phyloP scores from a whole-genome alignment of 2,329 filamentous ascomycete species.

The Amauroascus verrucosus region DNA sequence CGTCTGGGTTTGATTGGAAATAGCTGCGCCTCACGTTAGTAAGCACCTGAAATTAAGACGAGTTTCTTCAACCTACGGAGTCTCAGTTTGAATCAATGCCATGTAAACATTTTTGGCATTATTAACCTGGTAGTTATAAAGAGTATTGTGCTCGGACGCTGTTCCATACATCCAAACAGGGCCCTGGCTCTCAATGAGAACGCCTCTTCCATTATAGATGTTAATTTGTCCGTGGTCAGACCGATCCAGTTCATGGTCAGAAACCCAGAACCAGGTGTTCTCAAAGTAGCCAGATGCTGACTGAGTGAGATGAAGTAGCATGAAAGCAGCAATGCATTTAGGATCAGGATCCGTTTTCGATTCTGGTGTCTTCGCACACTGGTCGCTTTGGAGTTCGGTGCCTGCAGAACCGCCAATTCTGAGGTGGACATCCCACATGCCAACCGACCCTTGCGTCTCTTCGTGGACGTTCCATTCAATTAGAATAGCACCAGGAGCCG shows the following conservation, averaged over 20 bases:
- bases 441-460: constrained; percentile 53
- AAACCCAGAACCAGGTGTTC: constrained; percentile 83
- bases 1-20: constrained; percentile 73
- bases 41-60: not conserved
- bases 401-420: constrained; percentile 81
- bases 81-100: constrained; percentile 78
- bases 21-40: constrained; percentile 28
- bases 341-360: constrained; percentile 51
- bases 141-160: constrained; percentile 48
- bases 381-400: constrained; percentile 68
- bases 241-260: constrained; percentile 80
- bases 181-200: constrained; percentile 64
- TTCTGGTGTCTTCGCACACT: constrained; percentile 66
- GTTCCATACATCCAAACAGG: constrained; percentile 66
- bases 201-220: constrained; percentile 78
- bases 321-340: constrained; percentile 63
- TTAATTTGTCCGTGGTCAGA: constrained; percentile 56
- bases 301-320: constrained; percentile 48
- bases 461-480: constrained; percentile 83
- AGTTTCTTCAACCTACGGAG: constrained; percentile 49
- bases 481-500: constrained; percentile 77
- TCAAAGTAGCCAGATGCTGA: constrained; percentile 64
- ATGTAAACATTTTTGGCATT: constrained; percentile 72
- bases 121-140: constrained; percentile 74
- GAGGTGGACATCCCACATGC: constrained; percentile 93